phyloP scores from a whole-genome alignment of 2,329 filamentous ascomycete species.

The Verticillium isaacii region DNA sequence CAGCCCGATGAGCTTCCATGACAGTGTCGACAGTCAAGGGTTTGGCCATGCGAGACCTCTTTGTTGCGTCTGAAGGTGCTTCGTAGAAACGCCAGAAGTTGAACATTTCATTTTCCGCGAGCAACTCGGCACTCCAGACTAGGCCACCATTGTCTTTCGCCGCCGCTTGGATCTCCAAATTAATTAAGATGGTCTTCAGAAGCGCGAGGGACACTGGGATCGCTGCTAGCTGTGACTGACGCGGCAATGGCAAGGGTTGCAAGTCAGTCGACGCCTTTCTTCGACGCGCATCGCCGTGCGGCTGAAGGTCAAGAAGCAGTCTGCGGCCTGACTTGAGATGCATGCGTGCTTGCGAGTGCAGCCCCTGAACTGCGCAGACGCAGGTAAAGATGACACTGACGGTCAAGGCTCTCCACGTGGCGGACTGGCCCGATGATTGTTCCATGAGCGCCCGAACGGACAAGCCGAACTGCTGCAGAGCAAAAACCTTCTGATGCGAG shows the following conservation, averaged over 20 bases:
- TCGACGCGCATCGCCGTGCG: neutral
- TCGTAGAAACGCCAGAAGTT: conserved; percentile 7
- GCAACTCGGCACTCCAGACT: neutral
- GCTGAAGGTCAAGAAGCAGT: conserved; percentile 5
- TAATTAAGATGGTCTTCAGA: neutral
- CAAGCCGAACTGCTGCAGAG: conserved; percentile 12
- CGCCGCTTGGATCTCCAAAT: conserved; percentile 2
- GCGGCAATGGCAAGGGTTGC: neutral
- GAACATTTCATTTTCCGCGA: conserved; percentile 1
- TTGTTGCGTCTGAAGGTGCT: neutral
- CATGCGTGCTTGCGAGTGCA: conserved; percentile 7
- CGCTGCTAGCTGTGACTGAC: neutral
- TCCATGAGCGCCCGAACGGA: conserved; percentile 10
- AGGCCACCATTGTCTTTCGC: conserved; percentile 1
- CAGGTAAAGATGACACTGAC: conserved; percentile 16
- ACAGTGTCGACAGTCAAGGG: neutral
- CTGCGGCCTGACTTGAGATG: conserved; percentile 8
- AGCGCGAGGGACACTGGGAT: neutral
- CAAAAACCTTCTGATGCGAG: conserved; percentile 1
- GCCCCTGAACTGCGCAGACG: conserved; percentile 13
- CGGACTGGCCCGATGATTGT: neutral
- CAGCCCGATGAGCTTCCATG: neutral
- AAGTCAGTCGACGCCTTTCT: neutral
- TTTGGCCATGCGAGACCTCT: neutral
- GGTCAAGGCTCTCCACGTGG: conserved; percentile 9